Evolutionary conservation across 139 green algal genomes (phyloP), one percentile per base, ranked within the genome.

Genomic region (Asterochloris erici): DNA sequence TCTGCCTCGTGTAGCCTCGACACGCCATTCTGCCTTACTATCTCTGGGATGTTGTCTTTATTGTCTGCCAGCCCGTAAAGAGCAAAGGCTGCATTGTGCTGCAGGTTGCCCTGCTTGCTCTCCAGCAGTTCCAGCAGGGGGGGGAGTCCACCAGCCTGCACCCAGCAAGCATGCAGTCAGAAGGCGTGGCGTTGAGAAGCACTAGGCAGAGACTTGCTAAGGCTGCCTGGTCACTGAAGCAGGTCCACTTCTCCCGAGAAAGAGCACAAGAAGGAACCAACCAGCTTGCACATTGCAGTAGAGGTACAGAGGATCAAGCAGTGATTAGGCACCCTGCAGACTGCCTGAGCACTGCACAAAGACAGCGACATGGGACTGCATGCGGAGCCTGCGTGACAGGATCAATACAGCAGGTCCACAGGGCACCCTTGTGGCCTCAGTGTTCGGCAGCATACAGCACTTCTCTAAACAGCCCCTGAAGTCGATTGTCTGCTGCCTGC

Each of bases 41-140:
- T 96, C 80, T 96, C 92, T 13, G 95, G 84, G 17, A 99, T 91
- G 87, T 99, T 99, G 91, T 99, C 97, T 82, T 97, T 93, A 84
- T 98, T 99, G 85, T 99, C 97, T 26, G 94, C 93, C 54, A 99
- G 88, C 0, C 97, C 97, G 86, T 99, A 99, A 78, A 98, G 87
- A 26, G 95, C 94, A 88, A 98, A 98, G 1, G 95, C 95, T 21
- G 95, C 94, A 85, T 98, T 98, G 90, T 98, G 95, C 86, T 96
- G 88, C 83, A 98, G 85, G 85, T 95, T 97, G 84, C 88, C 89
- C 70, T 96, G 91, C 68, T 90, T 89, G 1, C 90, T 97, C 77
- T 95, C 93, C 14, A 99, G 86, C 64, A 99, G 92, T 47, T 98
- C 92, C 62, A 99, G 88, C 78, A 99, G 90, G 10, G 93, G 94